phyloP scores from a whole-genome alignment of 768 basidiomycete genomes.

The Boletus subcaerulescens region DNA sequence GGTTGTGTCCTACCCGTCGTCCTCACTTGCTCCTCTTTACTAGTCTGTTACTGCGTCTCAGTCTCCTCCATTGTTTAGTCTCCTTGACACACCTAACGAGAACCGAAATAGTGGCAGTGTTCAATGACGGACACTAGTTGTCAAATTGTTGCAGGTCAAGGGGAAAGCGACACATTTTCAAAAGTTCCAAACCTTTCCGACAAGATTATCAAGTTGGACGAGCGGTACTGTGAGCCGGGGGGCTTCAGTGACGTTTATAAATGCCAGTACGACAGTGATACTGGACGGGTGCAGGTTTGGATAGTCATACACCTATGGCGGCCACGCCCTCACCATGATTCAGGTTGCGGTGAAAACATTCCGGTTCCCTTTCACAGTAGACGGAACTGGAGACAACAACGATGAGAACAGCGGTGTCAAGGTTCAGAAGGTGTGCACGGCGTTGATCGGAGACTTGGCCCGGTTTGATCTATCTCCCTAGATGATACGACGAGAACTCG shows the following conservation, averaged over 20 bases:
- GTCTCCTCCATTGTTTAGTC: no score
- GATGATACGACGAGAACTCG: constrained; percentile 1
- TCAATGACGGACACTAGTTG: no score
- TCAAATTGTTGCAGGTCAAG: no score
- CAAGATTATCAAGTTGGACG: neutral
- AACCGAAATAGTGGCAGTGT: no score
- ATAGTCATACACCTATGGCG: neutral
- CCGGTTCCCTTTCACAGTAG: neutral
- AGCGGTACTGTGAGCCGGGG: neutral
- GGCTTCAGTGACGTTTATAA: neutral
- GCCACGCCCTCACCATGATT: neutral
- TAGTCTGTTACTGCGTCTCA: no score
- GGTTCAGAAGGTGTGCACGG: neutral
- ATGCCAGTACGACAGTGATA: neutral
- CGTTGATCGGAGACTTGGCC: neutral
- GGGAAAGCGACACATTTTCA: neutral
- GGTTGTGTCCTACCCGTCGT: no score
- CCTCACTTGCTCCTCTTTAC: no score
- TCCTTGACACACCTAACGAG: no score
- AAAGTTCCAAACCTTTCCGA: neutral
- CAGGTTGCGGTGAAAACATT: constrained; percentile 1
- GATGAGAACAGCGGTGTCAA: no score
- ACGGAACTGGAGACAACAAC: neutral
- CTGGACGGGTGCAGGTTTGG: neutral
- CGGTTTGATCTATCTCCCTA: neutral